Percentiles rank a stretch among this genome's conserved stretches.
Conservation (phyloP, 164 flowering plant genomes). For the Umbilicus rupestris region DNA sequence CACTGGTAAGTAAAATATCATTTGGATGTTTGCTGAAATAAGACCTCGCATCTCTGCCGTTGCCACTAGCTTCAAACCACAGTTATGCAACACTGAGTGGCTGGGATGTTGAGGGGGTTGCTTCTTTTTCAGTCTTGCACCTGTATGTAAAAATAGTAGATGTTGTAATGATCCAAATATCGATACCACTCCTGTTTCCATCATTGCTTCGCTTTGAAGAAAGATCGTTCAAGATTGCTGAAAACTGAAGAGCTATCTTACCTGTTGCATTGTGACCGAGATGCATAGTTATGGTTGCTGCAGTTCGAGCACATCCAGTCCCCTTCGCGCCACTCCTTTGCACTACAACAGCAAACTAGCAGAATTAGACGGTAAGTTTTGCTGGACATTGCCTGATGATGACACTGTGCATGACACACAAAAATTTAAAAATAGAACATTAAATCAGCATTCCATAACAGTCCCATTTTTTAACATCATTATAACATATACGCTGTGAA, state of each 20-base stretch:
- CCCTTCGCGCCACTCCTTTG: conserved; percentile 91
- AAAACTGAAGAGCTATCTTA: conserved; percentile 15
- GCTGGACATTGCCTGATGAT: neutral
- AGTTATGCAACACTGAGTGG: neutral
- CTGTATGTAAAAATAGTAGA: neutral
- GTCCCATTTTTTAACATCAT: neutral
- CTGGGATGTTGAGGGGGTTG: neutral
- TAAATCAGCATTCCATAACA: neutral
- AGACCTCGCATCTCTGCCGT: neutral
- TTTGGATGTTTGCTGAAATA: neutral
- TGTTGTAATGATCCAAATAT: neutral
- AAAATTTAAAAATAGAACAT: neutral
- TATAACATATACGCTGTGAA: neutral
- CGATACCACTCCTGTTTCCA: neutral
- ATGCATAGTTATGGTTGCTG: conserved; percentile 87
- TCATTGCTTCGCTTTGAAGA: neutral
- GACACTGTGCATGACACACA: neutral
- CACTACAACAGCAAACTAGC: conserved; percentile 30
- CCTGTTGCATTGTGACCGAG: conserved; percentile 86
- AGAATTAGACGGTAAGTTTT: neutral
- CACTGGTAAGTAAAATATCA: neutral
- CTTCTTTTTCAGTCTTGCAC: conserved; percentile 8
- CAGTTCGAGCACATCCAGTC: conserved; percentile 98
- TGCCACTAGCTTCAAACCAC: neutral
- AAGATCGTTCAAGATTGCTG: neutral